Percentiles rank a stretch among this genome's conserved stretches.
phyloP scores from a whole-genome alignment of 805 yeast species.

The Wickerhamomyces chambardii region DNA sequence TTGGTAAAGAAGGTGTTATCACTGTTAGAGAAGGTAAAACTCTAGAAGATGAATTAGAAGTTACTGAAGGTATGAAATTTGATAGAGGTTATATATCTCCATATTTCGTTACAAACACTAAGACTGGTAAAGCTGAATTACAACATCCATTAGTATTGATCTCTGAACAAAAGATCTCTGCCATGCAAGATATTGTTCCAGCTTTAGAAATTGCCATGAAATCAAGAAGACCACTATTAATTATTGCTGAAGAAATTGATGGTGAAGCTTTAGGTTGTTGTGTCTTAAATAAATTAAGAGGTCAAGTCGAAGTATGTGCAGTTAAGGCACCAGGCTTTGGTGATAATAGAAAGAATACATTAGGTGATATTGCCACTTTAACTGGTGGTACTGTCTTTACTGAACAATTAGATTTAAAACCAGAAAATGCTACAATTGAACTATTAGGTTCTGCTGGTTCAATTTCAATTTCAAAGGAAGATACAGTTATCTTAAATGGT shows the following conservation, averaged over 20 bases:
- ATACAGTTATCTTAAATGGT: slow-evolving; percentile 90
- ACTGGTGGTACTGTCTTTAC: slow-evolving; percentile 85
- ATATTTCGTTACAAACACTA: slow-evolving; percentile 91
- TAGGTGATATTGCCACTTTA: slow-evolving; percentile 91
- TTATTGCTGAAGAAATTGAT: slow-evolving; percentile 92
- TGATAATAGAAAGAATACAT: slow-evolving; percentile 93
- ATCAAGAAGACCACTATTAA: slow-evolving; percentile 84
- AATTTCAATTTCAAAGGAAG: slow-evolving; percentile 89
- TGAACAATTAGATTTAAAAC: slow-evolving; percentile 92
- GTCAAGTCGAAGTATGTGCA: slow-evolving; percentile 95
- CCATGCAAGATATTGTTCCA: slow-evolving; percentile 87
- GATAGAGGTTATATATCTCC: slow-evolving; percentile 97
- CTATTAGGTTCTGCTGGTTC: slow-evolving; percentile 89
- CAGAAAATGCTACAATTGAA: slow-evolving; percentile 88
- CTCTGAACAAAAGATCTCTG: slow-evolving; percentile 85
- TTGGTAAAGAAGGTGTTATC: slow-evolving; percentile 98
- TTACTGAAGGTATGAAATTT: slow-evolving; percentile 97
- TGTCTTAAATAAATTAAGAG: slow-evolving; percentile 92
- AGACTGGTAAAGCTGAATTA: slow-evolving; percentile 87
- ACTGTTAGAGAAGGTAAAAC: slow-evolving; percentile 98
- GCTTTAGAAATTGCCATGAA: slow-evolving; percentile 90
- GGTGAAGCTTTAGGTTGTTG: slow-evolving; percentile 99
- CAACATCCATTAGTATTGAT: slow-evolving; percentile 86
- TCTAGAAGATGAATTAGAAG: slow-evolving; percentile 91
- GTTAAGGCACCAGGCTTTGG: slow-evolving; percentile 99